Percentiles rank a stretch among this genome's conserved stretches.
Evolutionary conservation across 768 basidiomycete species (phyloP).

Genomic region (Pisolithus sp.): DNA sequence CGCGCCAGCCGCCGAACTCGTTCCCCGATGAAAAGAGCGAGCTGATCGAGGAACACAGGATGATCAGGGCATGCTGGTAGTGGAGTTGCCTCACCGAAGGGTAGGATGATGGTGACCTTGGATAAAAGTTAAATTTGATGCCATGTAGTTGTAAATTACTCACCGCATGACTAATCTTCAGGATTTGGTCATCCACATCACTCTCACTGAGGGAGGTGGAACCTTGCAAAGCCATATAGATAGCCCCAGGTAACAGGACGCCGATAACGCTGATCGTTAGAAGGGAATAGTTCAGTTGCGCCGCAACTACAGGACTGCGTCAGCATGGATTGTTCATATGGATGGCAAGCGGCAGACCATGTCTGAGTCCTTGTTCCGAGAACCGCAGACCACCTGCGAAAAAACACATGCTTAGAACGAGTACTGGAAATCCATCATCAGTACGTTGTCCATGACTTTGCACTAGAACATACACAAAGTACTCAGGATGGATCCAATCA

Average conservation of each 20-base stretch:
- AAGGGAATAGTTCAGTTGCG: slow-evolving; percentile 68
- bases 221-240: slow-evolving; percentile 50
- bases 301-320: slow-evolving; percentile 44
- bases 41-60: no score
- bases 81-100: slow-evolving; percentile 52
- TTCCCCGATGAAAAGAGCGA: no score
- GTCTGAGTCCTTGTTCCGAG: slow-evolving; percentile 72
- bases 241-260: slow-evolving; percentile 72
- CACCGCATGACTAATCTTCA: slow-evolving; percentile 75
- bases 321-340: not conserved
- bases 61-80: no score
- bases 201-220: slow-evolving; percentile 12
- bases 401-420: slow-evolving; percentile 82
- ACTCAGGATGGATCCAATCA: slow-evolving; percentile 78
- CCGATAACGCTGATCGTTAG: slow-evolving; percentile 73
- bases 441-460: not conserved
- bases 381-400: slow-evolving; percentile 75
- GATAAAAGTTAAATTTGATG: not conserved
- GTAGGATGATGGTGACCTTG: slow-evolving; percentile 68
- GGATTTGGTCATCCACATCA: slow-evolving; percentile 39
- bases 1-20: no score
- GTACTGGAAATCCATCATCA: slow-evolving; percentile 38
- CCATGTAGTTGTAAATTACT: slow-evolving; percentile 16
- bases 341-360: slow-evolving; percentile 33
- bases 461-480: slow-evolving; percentile 48